Conservation (phyloP, 75 land plant species). For the Picea sitchensis region DNA sequence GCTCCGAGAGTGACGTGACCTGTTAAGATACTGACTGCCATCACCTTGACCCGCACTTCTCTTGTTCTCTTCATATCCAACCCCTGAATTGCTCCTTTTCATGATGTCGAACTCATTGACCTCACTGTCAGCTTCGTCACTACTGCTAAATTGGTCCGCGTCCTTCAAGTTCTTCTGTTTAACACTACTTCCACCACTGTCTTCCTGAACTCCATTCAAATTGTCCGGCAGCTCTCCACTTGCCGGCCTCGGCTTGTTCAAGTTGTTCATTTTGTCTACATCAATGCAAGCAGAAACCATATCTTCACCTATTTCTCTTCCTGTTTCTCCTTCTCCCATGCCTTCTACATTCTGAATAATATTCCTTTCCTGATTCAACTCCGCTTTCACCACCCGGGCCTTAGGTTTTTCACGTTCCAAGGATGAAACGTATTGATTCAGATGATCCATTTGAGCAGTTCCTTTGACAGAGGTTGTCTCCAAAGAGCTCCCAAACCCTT, state of each 20-base stretch:
- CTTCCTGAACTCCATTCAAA: constrained; percentile 36
- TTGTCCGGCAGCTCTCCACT: constrained; percentile 27
- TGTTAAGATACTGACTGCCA: constrained; percentile 18
- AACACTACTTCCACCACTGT: constrained; percentile 50
- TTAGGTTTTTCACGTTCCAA: constrained; percentile 8
- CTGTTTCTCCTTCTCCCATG: constrained; percentile 36
- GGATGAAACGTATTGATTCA: no score
- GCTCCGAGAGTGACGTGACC: constrained; percentile 55
- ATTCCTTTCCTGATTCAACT: constrained; percentile 19
- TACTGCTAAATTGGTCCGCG: constrained; percentile 44
- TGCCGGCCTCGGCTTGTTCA: constrained; percentile 36
- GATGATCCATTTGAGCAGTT: constrained; percentile 6
- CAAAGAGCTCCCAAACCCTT: constrained; percentile 8
- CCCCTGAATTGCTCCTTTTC: not conserved
- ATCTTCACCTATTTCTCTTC: constrained; percentile 51
- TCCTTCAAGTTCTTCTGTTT: constrained; percentile 40
- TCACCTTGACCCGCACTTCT: constrained; percentile 41
- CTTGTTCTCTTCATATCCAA: constrained; percentile 29
- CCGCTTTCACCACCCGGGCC: constrained; percentile 24
- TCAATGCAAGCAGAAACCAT: constrained; percentile 65
- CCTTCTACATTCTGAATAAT: constrained; percentile 14
- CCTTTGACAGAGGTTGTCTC: constrained; percentile 13
- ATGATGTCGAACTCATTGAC: constrained; percentile 42
- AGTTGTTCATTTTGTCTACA: constrained; percentile 56
- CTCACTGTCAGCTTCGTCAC: constrained; percentile 67